Evolutionary conservation across 768 basidiomycete species (phyloP), one percentile per base, ranked within the genome.

Genomic region (Panus rudis): DNA sequence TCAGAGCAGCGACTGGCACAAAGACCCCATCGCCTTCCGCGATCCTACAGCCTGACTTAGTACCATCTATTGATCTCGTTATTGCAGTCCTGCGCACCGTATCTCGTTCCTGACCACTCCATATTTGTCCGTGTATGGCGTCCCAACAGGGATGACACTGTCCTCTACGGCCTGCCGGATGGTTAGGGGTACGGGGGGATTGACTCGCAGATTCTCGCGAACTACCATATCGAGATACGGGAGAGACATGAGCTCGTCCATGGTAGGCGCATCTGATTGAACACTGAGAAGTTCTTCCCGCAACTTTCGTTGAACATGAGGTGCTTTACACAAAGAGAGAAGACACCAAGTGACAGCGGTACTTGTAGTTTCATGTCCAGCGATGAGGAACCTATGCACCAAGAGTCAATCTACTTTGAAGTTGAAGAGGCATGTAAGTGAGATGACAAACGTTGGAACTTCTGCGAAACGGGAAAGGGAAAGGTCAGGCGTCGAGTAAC

Each of bases 1-100:
- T 81, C 52, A 79, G 67, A 0, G 74, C 70, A 43, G 70, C 65
- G 30, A 78, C 75, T 3, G 76, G 74, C 37, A 84, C 65, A 16
- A 39, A 21, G 4, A 63, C 46, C 3, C 30, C 21, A 27, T 60
- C 60, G 23, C 55, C 57, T 40, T 56, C 52, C 24, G 21, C 34
- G n/a, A 60, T 42, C 11, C 52, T 56, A 28, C 25, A 80, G n/a
- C 7, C 33, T 8, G 12, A 6, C 65, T 42, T 68, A 67, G 46
- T 78, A 72, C 33, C 73, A 65, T 51, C 68, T 67, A 37, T 10
- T n/a, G 28, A 30, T 30, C 28, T 10, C 21, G 80, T 52, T 50
- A 75, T 51, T n/a, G n/a, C 23, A 13, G 23, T 22, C 24, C 30
- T 25, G 22, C 16, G 10, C 7, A 65, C 43, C 42, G 49, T 35